These are phyloP conservation scores for Lipomyces japonicus DNA, from an alignment of 805 yeast species.

Conservation along the genomic window DNA sequence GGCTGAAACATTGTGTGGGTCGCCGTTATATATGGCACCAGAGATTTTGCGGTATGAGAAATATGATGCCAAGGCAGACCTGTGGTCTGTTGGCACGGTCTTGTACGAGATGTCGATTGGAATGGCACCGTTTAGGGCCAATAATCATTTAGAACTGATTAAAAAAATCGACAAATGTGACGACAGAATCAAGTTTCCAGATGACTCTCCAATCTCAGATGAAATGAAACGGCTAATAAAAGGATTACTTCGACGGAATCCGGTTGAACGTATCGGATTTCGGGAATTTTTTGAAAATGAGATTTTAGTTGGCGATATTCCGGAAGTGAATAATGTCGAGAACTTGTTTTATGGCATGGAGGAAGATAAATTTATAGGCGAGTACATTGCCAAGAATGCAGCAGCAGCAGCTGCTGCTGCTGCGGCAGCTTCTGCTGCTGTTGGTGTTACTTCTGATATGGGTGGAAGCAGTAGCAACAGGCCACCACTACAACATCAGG, in stretches of 20 bases:
- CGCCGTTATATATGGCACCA: conserved; percentile 98
- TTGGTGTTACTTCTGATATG: not conserved
- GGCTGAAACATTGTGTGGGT: conserved; percentile 97
- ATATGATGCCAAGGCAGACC: conserved; percentile 93
- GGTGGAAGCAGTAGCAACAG: too few relatives aligned
- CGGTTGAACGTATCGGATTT: conserved; percentile 83
- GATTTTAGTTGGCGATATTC: conserved; percentile 57
- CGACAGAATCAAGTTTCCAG: conserved; percentile 75
- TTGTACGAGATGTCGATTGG: conserved; percentile 93
- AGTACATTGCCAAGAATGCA: conserved; percentile 48
- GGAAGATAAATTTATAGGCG: conserved; percentile 80
- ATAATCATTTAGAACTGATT: conserved; percentile 84
- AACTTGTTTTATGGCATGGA: conserved; percentile 41
- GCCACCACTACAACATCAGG: not conserved
- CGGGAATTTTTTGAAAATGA: conserved; percentile 80
- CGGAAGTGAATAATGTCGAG: conserved; percentile 34
- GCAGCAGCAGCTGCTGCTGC: conserved; percentile 1
- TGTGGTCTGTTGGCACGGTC: conserved; percentile 98
- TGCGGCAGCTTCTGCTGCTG: not conserved
- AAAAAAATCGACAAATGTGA: conserved; percentile 79
- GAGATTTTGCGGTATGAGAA: conserved; percentile 91
- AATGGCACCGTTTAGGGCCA: conserved; percentile 93
- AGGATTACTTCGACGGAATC: conserved; percentile 73
- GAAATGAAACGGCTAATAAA: conserved; percentile 68
- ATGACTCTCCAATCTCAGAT: conserved; percentile 57